Base-by-base conservation (phyloP, 2,329 filamentous ascomycete species). In the Paecilomyces formosus region DNA sequence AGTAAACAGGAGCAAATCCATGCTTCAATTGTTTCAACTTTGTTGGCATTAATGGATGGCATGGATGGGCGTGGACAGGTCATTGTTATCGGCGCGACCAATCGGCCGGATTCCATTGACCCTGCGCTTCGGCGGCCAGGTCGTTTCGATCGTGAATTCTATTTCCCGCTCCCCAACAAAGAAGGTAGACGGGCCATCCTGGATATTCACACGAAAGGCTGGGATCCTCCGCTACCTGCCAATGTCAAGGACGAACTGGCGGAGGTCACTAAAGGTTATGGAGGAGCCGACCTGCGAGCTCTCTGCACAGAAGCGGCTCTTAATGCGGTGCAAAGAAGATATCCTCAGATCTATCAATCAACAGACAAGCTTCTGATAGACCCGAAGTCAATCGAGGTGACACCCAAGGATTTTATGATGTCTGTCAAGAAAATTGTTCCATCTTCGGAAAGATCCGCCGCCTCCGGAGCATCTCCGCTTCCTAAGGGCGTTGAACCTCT, bases 1-100 rank as follows among this genome's bases (percentile, higher is more conserved):
- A 97, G 93, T 75, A 97, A 97, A 74, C 93, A 97, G 76, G 94
- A 99, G 72, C 94, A 99, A 75, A 97, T 97, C 60, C 94, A 99
- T 74, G 92, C 94, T 5, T 97, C 93, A 1, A 99, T 99, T 63
- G 93, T 97, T 13, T 95, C 92, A 1, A 97, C 92, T 1, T 78
- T 97, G n/a, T 79, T 97, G 60, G 92, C 92, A 0, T 76, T 97
- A 67, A 97, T 97, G 92, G 92, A 97, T 73, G 92, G 92, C 62
- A 97, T 97, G 92, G 93, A 97, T 69, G 92, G 92, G n/a, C 88
- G 92, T 71, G 93, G 93, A 30, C 94, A 99, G 74, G 94, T 99
- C 61, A 96, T 99, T 70, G 92, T 99, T 35, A 97, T 99, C 68
- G 94, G 94, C 64, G 94, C 94, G n/a, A 99, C 93, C 59, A 99